Evolutionary conservation across 2,329 filamentous ascomycete genomes (phyloP).

Genomic region (Beauveria scarabaeidicola): DNA sequence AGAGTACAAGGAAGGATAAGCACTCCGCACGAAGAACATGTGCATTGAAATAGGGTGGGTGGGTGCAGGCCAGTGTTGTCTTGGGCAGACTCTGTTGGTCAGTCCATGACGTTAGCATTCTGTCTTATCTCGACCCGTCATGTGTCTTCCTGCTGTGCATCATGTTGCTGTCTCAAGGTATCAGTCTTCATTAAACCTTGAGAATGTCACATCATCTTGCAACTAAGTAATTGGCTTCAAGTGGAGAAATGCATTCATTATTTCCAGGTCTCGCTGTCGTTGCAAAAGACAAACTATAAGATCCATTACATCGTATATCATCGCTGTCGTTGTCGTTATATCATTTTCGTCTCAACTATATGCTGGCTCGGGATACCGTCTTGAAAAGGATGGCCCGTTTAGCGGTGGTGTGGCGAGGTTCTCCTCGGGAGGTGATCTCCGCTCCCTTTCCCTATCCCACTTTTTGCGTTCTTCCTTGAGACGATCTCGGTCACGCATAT

Average conservation of each 20-base stretch:
- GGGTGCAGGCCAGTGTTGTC: no score
- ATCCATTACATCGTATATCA: conserved; percentile 1
- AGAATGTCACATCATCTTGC: neutral
- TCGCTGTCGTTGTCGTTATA: neutral
- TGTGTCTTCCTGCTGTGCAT: neutral
- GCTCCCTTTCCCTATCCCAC: conserved; percentile 20
- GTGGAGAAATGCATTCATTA: neutral
- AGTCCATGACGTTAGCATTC: neutral
- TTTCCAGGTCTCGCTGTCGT: neutral
- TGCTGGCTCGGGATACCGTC: conserved; percentile 31
- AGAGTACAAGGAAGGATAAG: no score
- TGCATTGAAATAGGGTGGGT: no score
- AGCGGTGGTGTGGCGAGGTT: conserved; percentile 20
- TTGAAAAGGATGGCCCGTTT: conserved; percentile 24
- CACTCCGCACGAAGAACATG: no score
- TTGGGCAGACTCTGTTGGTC: neutral
- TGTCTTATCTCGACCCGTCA: neutral
- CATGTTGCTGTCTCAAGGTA: neutral
- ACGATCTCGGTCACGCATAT: conserved; percentile 25
- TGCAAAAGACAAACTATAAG: neutral
- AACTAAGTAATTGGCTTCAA: neutral
- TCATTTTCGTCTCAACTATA: conserved; percentile 18
- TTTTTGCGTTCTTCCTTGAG: conserved; percentile 27
- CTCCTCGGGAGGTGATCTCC: conserved; percentile 26
- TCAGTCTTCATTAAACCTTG: neutral